A percentile compares a stretch with the other conserved stretches of the same genome.
These are phyloP conservation scores for Porcisia hertigi DNA, from an alignment of 208 protist genomes.

Conservation along the genomic window DNA sequence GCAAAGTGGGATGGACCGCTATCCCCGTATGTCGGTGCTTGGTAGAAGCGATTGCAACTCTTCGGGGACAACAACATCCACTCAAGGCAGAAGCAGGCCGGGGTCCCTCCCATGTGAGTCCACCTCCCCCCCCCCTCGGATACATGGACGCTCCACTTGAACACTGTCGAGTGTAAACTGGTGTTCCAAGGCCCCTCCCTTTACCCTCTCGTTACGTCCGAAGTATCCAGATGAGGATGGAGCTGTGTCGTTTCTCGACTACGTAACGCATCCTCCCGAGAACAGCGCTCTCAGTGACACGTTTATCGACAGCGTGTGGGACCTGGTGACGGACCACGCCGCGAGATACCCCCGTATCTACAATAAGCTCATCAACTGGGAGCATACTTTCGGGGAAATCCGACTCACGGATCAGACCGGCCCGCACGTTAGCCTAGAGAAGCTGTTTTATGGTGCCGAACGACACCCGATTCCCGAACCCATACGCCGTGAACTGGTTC, in stretches of 20 bases:
- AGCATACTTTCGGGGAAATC: not conserved
- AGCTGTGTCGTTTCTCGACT: not conserved
- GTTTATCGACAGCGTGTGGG: slow-evolving; percentile 36
- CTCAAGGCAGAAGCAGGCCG: not conserved
- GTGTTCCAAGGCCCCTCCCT: slow-evolving; percentile 14
- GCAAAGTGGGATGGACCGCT: not conserved
- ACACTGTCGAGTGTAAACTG: not conserved
- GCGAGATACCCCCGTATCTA: not conserved
- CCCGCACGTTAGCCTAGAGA: not conserved
- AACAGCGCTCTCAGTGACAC: not conserved
- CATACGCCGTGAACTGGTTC: slow-evolving; percentile 18
- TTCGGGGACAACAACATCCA: not conserved
- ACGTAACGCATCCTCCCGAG: not conserved
- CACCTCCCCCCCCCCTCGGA: not conserved
- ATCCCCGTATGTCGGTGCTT: not conserved
- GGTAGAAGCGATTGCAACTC: not conserved
- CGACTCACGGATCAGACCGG: not conserved
- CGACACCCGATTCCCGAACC: slow-evolving; percentile 5
- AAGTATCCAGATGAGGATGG: not conserved
- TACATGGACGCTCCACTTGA: slow-evolving; percentile 12
- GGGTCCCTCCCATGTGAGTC: not conserved
- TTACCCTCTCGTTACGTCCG: slow-evolving; percentile 2
- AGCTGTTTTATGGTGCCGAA: slow-evolving; percentile 3
- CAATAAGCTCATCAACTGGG: not conserved
- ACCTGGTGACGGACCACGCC: slow-evolving; percentile 15